phyloP scores from a whole-genome alignment of 495 filamentous ascomycete species.

The Hyphodiscus hymeniophilus region DNA sequence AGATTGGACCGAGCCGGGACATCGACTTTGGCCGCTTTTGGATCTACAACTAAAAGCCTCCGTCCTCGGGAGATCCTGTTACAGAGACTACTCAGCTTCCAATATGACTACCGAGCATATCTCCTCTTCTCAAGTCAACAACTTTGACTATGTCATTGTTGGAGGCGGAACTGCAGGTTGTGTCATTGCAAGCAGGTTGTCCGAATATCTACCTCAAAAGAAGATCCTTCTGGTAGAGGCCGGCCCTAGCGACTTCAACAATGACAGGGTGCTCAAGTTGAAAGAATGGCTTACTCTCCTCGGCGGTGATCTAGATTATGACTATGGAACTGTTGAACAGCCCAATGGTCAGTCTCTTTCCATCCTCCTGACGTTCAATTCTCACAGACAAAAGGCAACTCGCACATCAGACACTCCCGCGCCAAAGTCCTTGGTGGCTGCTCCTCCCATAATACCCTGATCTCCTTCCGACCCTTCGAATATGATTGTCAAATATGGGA shows the following conservation, averaged over 20 bases:
- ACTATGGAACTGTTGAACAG: slow-evolving; percentile 79
- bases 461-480: slow-evolving; percentile 76
- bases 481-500: slow-evolving; percentile 72
- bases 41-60: too few relatives aligned
- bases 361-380: slow-evolving; percentile 1
- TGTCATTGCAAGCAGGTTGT: slow-evolving; percentile 56
- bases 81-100: background rate
- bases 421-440: slow-evolving; percentile 82
- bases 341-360: slow-evolving; percentile 52
- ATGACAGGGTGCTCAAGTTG: slow-evolving; percentile 51
- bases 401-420: slow-evolving; percentile 73
- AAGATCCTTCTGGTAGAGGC: slow-evolving; percentile 58
- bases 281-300: slow-evolving; percentile 73
- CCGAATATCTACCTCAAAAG: slow-evolving; percentile 57
- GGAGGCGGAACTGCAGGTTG: slow-evolving; percentile 85
- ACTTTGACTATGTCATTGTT: slow-evolving; percentile 79
- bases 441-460: slow-evolving; percentile 80
- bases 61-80: too few relatives aligned
- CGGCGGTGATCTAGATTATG: slow-evolving; percentile 76
- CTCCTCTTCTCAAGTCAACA: slow-evolving; percentile 45
- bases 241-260: slow-evolving; percentile 40
- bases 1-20: too few relatives aligned
- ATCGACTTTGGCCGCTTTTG: too few relatives aligned
- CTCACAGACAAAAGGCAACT: slow-evolving; percentile 51
- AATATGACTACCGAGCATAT: slow-evolving; percentile 58